Conservation (phyloP, 1,284 basidiomycete genomes). For the Trametes pubescens region DNA sequence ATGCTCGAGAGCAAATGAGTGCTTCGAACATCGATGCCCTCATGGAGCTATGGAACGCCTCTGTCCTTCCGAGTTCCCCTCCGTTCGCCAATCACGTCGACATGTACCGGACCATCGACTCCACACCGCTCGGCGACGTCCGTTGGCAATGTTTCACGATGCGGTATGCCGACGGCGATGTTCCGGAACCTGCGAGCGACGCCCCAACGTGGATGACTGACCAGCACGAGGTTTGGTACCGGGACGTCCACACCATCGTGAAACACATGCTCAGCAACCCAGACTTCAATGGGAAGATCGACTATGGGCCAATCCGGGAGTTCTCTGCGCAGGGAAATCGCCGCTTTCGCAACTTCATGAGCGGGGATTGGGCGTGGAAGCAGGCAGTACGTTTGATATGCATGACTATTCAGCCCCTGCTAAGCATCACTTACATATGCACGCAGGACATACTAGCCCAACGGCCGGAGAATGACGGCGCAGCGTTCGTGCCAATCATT, state of each 20-base stretch:
- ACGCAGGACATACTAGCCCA: neutral
- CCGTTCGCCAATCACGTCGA: slow-evolving; percentile 2
- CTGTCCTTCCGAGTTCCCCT: slow-evolving; percentile 13
- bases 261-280: too few relatives aligned
- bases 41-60: too few relatives aligned
- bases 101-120: slow-evolving; percentile 15
- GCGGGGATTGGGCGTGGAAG: slow-evolving; percentile 13
- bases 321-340: too few relatives aligned
- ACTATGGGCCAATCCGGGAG: too few relatives aligned
- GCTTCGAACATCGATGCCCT: slow-evolving; percentile 10
- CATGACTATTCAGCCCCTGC: neutral
- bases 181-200: neutral
- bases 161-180: neutral
- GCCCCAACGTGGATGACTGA: neutral
- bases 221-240: neutral
- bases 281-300: too few relatives aligned
- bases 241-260: neutral
- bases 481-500: slow-evolving; percentile 37
- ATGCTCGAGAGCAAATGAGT: slow-evolving; percentile 10
- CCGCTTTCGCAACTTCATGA: slow-evolving; percentile 1
- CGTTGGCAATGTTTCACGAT: slow-evolving; percentile 20
- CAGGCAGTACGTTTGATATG: neutral
- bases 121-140: slow-evolving; percentile 10
- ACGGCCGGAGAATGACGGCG: slow-evolving; percentile 15
- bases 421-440: too few relatives aligned